Base-by-base conservation (phyloP, 2,329 filamentous ascomycete genomes). In the Hypoxylon sp. region DNA sequence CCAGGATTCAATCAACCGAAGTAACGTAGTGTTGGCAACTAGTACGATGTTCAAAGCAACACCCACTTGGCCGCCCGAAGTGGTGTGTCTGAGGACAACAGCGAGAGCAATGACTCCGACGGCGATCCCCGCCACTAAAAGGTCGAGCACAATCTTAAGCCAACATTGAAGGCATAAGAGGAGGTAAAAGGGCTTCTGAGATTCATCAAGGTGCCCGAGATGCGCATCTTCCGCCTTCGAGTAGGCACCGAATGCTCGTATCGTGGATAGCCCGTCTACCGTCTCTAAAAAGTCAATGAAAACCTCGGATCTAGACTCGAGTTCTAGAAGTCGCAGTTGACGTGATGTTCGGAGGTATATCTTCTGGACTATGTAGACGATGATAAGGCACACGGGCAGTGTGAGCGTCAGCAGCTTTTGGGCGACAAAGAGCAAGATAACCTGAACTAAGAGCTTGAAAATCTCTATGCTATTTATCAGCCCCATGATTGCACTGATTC, bases 321-420 rank as follows among this genome's bases (percentile, higher is more conserved):
- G 79, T 53, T 89, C 87, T 29, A 89, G 74, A 11, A 86, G 80
- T 39, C 86, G 84, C 2, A 89, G 77, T 69, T 89, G 87, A 0
- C 87, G 82, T 0, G 87, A 88, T 0, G 87, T 88, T 5, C 83
- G 80, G 0, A 89, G 79, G 65, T 88, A 88, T 27, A 84, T 74
- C 50, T 81, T 85, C 65, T 87, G 85, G 2, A 87, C 77, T 0
- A 79, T 44, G 60, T 84, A 87, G 1, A 86, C 74, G 0, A 82
- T 69, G 2, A 75, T 65, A 5, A 82, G 61, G 3, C 83, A 80
- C 3, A 83, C 62, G 0, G 87, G 86, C n/a, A 88, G 78, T 0
- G 80, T 80, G 1, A 84, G 75, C 0, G 80, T 80, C 0, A 86
- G 79, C 59, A 83, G 83, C 35, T 79, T 81, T 1, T 86, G 83